Base-by-base conservation (phyloP, 2,329 filamentous ascomycete species). In the Neopestalotiopsis clavispora region DNA sequence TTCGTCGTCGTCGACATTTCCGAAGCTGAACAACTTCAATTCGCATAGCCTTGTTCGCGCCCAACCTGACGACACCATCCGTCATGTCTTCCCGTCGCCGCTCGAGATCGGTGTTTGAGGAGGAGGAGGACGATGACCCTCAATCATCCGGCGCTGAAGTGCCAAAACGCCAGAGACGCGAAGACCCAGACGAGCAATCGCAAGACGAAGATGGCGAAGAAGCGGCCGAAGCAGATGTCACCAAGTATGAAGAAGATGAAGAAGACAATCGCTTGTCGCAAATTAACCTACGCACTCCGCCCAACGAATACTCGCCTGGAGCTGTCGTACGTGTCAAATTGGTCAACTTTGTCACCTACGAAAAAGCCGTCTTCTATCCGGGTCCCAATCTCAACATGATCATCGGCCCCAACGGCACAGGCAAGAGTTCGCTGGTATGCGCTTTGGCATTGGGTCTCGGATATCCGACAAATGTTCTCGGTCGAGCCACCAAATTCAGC, bases 331-430 rank as follows among this genome's bases (percentile, higher is more conserved):
- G 95, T 45, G 94, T 99, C 62, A 92, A 90, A 73, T 86, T 98
- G 59, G 88, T 87, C 63, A 93, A 98, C 80, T 99, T 99, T 75
- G 94, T 99, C 67, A 99, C 96, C 0, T 99, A 99, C 81, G 94
- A 93, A 64, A 90, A 91, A 66, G 95, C 94, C 67, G 95, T 97
- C 72, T 98, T 98, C 80, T 89, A 92, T 69, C 94, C 94, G 13
- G 96, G 96, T 0, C 95, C 96, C 0, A 95, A 93, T 78, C 81
- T 99, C 76, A 99, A 99, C 79, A 98, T 99, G 95, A 91, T 99
- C 66, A 97, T 99, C 74, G 96, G 96, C 0, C 96, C 96, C n/a
- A 99, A 99, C 76, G 96, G 96, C 42, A 98, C 96, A 0, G 96
- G 96, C 67, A 99, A 99, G 82, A 98, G 95, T 81, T 98, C 96